phyloP scores from a whole-genome alignment of 768 basidiomycete genomes.

The Agaricus blazei region DNA sequence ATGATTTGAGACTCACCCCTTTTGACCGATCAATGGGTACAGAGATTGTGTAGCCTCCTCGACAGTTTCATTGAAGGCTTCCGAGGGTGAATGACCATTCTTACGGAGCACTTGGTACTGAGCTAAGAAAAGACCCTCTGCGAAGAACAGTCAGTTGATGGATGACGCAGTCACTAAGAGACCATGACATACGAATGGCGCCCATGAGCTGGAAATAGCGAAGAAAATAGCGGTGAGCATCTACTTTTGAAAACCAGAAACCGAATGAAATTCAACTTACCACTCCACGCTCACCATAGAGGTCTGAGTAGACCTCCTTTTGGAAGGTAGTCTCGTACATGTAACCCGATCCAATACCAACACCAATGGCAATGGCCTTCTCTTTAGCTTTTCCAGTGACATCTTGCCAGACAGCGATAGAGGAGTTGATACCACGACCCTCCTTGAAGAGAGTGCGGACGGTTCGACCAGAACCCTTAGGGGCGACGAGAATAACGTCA shows the following conservation, averaged over 20 bases:
- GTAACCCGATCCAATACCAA: conserved; percentile 95
- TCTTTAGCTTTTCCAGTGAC: conserved; percentile 98
- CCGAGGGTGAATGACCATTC: conserved; percentile 95
- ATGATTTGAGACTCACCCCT: conserved; percentile 54
- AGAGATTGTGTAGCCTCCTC: conserved; percentile 99
- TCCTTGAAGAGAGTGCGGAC: conserved; percentile 99
- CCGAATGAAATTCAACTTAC: conserved; percentile 43
- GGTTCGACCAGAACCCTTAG: conserved; percentile 97
- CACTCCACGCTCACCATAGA: conserved; percentile 99
- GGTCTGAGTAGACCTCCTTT: conserved; percentile 99
- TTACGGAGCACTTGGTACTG: conserved; percentile 98
- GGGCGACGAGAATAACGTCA: conserved; percentile 98
- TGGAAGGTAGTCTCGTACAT: conserved; percentile 98
- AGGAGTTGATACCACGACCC: conserved; percentile 97
- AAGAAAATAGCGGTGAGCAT: conserved; percentile 10
- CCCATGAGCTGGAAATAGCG: conserved; percentile 75
- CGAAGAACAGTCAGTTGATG: conserved; percentile 1
- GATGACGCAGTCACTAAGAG: background rate
- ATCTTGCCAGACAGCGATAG: conserved; percentile 94
- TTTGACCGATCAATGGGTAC: conserved; percentile 92
- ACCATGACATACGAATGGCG: conserved; percentile 69
- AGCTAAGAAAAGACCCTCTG: conserved; percentile 97
- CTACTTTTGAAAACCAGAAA: background rate
- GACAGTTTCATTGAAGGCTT: conserved; percentile 99
- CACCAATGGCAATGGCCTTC: conserved; percentile 92